Evolutionary conservation across 2,329 filamentous ascomycete genomes (phyloP).

Genomic region (Periconia sp.): DNA sequence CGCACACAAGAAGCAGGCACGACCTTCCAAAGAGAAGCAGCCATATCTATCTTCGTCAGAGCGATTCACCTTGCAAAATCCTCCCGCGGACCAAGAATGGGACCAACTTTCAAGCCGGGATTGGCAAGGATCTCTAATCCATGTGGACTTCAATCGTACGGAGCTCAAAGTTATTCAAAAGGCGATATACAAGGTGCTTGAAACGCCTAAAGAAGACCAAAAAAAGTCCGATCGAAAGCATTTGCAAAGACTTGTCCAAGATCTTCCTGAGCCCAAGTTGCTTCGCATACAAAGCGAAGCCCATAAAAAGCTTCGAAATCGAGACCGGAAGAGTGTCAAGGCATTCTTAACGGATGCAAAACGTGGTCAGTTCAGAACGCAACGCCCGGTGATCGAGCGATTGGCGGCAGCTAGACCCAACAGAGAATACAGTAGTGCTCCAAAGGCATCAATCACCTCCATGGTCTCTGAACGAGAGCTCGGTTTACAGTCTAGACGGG

Average conservation of each 20-base stretch:
- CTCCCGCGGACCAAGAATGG: conserved; percentile 23
- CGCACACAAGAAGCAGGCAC: neutral
- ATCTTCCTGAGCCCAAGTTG: conserved; percentile 24
- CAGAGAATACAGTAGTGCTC: conserved; percentile 13
- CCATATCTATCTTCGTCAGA: conserved; percentile 33
- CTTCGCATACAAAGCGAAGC: conserved; percentile 19
- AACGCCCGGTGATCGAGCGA: conserved; percentile 26
- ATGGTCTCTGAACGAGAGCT: conserved; percentile 37
- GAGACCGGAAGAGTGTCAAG: conserved; percentile 24
- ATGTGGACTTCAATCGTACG: conserved; percentile 34
- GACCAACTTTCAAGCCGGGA: conserved; percentile 19
- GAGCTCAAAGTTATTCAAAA: conserved; percentile 29
- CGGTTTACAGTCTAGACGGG: conserved; percentile 28
- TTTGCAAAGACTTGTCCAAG: conserved; percentile 21
- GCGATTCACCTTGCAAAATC: conserved; percentile 16
- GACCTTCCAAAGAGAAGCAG: neutral
- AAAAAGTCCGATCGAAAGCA: conserved; percentile 21
- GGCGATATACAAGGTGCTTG: conserved; percentile 11
- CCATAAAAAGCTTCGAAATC: conserved; percentile 14
- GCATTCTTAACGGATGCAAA: conserved; percentile 35
- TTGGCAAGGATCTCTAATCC: conserved; percentile 35
- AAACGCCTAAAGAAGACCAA: conserved; percentile 1
- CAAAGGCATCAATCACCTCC: conserved; percentile 19
- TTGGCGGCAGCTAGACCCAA: conserved; percentile 24
- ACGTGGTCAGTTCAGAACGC: conserved; percentile 18